Conservation (phyloP, 257 asterid genomes). For the Knoxia roxburghii region DNA sequence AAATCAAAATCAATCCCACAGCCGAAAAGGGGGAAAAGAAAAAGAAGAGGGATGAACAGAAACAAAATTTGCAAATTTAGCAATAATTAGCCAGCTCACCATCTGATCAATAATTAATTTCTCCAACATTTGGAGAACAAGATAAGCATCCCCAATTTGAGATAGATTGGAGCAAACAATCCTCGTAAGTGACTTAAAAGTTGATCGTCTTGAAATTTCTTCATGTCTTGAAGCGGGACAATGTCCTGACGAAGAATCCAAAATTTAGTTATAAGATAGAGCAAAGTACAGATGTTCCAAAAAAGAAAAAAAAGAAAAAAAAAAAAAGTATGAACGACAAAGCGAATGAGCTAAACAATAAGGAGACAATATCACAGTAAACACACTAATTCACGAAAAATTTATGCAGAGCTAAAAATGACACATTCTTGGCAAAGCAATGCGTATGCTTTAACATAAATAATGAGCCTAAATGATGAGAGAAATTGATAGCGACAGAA, state of each 20-base stretch:
- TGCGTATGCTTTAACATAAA: too few species aligned
- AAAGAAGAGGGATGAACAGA: not conserved
- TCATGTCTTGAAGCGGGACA: constrained; percentile 25
- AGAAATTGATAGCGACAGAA: not conserved
- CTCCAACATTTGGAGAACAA: constrained; percentile 70
- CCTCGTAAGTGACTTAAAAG: constrained; percentile 47
- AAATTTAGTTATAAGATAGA: not conserved
- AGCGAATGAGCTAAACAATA: not conserved
- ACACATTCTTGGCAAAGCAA: not conserved
- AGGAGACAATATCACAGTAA: not conserved
- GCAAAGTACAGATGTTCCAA: not conserved
- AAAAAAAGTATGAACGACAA: too few species aligned
- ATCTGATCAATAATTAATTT: constrained; percentile 56
- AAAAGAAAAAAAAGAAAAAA: not conserved
- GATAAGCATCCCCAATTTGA: constrained; percentile 59
- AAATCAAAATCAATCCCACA: not conserved
- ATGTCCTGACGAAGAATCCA: constrained; percentile 45
- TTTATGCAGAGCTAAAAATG: too few species aligned
- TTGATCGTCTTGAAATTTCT: constrained; percentile 42
- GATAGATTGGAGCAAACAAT: constrained; percentile 52
- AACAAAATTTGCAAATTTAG: not conserved
- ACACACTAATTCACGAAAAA: too few species aligned
- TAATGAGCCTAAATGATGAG: not conserved
- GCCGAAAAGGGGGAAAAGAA: not conserved
- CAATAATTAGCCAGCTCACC: constrained; percentile 38